These are phyloP conservation scores for Austropuccinia psidii DNA, from an alignment of 1,284 basidiomycete genomes.

Conservation along the genomic window DNA sequence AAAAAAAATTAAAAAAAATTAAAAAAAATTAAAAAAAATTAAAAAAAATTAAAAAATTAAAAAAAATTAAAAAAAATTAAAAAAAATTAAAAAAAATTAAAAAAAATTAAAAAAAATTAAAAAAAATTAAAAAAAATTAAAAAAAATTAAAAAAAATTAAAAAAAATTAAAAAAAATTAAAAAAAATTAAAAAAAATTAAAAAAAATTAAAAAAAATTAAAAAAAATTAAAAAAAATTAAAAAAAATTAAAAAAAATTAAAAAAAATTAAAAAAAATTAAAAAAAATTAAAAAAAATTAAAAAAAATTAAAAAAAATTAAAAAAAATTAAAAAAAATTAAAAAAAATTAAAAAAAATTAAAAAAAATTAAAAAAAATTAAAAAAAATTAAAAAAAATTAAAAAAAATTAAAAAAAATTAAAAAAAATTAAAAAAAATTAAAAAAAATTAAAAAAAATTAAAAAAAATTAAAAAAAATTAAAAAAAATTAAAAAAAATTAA, in stretches of 20 bases:
- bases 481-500: background rate
- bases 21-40: background rate
- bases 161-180: background rate
- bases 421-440: background rate
- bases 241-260: background rate
- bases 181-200: background rate
- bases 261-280: background rate
- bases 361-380: background rate
- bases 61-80: background rate
- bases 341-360: background rate
- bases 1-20: background rate
- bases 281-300: background rate
- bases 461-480: background rate
- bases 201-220: background rate
- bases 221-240: background rate
- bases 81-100: background rate
- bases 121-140: background rate
- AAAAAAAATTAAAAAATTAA: slow-evolving; percentile 3
- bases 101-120: background rate
- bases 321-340: background rate
- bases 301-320: background rate
- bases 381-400: background rate
- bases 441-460: background rate
- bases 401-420: background rate
- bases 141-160: background rate